Evolutionary conservation across 2,329 filamentous ascomycete genomes (phyloP).

Genomic region (Furcasterigmium sp.): DNA sequence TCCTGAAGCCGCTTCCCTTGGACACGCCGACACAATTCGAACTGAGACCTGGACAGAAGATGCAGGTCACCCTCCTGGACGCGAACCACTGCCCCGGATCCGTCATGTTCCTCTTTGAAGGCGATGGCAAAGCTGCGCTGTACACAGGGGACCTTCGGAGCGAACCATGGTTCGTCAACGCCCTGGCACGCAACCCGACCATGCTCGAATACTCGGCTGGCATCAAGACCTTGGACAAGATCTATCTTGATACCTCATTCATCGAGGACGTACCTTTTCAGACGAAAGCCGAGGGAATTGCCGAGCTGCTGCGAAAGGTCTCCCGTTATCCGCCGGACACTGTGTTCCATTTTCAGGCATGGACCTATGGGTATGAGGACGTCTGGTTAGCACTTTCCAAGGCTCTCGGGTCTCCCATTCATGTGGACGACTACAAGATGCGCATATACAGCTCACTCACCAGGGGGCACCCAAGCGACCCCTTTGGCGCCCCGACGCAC

Average conservation of each 20-base stretch:
- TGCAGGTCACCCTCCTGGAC: conserved; percentile 80
- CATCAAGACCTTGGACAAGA: conserved; percentile 64
- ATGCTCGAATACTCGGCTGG: conserved; percentile 70
- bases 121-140: conserved; percentile 63
- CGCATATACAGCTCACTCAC: conserved; percentile 64
- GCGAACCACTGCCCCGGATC: conserved; percentile 89
- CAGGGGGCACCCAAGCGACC: conserved; percentile 32
- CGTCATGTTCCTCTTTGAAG: conserved; percentile 90
- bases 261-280: conserved; percentile 40
- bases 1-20: conserved; percentile 77
- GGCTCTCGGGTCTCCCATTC: conserved; percentile 64
- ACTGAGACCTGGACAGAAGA: conserved; percentile 58
- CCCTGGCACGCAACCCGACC: conserved; percentile 63
- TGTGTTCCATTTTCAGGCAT: conserved; percentile 77
- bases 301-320: conserved; percentile 67
- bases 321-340: conserved; percentile 65
- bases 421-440: conserved; percentile 78
- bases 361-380: conserved; percentile 89
- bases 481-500: conserved; percentile 29
- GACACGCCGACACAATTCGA: conserved; percentile 76
- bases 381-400: conserved; percentile 80
- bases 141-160: conserved; percentile 89
- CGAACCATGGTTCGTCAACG: conserved; percentile 81
- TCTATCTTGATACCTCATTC: conserved; percentile 90
- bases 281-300: conserved; percentile 68